These are phyloP conservation scores for Ophiocordyceps polyrhachis-furcata DNA, from an alignment of 2,329 filamentous ascomycete species.

Conservation along the genomic window DNA sequence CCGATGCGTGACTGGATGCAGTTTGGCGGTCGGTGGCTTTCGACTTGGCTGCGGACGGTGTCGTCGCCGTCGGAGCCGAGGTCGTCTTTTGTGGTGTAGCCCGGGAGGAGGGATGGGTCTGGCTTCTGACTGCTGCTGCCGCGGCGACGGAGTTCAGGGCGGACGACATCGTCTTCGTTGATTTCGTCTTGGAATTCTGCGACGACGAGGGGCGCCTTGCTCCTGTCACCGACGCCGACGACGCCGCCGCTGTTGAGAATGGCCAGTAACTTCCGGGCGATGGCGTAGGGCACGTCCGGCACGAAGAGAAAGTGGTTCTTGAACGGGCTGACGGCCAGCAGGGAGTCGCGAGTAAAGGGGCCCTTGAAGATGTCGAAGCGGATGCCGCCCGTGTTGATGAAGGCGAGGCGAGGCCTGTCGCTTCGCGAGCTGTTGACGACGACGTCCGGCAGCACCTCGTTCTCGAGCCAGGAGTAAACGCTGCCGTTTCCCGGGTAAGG, in stretches of 20 bases:
- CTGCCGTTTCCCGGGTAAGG: slow-evolving; percentile 56
- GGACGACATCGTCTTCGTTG: neutral
- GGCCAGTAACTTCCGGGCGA: slow-evolving; percentile 49
- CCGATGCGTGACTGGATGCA: slow-evolving; percentile 52
- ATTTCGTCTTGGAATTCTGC: neutral
- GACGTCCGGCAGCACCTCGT: slow-evolving; percentile 52
- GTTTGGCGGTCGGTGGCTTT: slow-evolving; percentile 66
- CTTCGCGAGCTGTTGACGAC: slow-evolving; percentile 37
- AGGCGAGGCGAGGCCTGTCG: slow-evolving; percentile 46
- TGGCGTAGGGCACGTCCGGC: slow-evolving; percentile 60
- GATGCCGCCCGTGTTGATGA: slow-evolving; percentile 79
- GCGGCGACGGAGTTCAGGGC: neutral
- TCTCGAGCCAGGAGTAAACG: slow-evolving; percentile 66
- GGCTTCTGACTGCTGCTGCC: slow-evolving; percentile 5
- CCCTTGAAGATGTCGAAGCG: slow-evolving; percentile 94
- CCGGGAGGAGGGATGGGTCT: slow-evolving; percentile 26
- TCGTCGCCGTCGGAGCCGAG: slow-evolving; percentile 74
- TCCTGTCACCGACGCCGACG: slow-evolving; percentile 18
- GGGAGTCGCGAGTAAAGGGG: slow-evolving; percentile 71
- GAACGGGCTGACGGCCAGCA: slow-evolving; percentile 78
- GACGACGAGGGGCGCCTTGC: neutral
- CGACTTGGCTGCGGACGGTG: slow-evolving; percentile 58
- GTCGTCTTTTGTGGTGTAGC: slow-evolving; percentile 84
- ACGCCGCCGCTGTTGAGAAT: slow-evolving; percentile 20
- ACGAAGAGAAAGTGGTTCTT: slow-evolving; percentile 59